Evolutionary conservation across 208 protist species (phyloP).

Genomic region (Trypanosoma conorhini): DNA sequence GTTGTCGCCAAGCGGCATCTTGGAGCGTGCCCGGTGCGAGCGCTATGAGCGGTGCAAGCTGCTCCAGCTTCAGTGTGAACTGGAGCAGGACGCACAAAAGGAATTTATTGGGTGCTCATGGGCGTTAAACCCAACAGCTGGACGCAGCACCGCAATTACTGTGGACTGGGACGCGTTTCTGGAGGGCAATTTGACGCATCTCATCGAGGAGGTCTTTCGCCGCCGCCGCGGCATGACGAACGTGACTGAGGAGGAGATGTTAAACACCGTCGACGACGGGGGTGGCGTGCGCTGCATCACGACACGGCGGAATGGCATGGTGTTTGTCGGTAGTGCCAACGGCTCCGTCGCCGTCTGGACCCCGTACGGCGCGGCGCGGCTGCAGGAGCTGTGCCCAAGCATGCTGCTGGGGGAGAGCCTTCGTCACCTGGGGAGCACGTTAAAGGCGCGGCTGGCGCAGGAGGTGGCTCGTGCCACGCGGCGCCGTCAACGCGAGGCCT

Average conservation of each 20-base stretch:
- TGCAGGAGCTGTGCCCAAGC: conserved; percentile 65
- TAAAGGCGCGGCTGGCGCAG: conserved; percentile 52
- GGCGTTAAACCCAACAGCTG: neutral
- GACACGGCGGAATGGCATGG: conserved; percentile 63
- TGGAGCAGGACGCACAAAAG: neutral
- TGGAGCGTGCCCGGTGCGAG: conserved; percentile 74
- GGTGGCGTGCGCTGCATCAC: conserved; percentile 42
- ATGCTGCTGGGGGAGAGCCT: conserved; percentile 45
- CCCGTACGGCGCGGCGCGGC: conserved; percentile 56
- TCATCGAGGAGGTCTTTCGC: conserved; percentile 44
- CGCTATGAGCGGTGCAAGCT: conserved; percentile 38
- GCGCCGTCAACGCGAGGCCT: conserved; percentile 42
- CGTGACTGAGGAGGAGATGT: conserved; percentile 23
- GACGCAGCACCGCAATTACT: conserved; percentile 13
- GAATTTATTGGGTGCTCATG: conserved; percentile 2
- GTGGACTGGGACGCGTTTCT: conserved; percentile 65
- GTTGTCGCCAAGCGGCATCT: conserved; percentile 50
- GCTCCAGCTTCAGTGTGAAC: conserved; percentile 12
- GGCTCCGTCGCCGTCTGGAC: conserved; percentile 73
- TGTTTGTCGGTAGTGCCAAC: conserved; percentile 67
- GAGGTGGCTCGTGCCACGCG: conserved; percentile 32
- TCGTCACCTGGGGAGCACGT: conserved; percentile 32
- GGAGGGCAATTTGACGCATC: conserved; percentile 50
- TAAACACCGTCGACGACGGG: conserved; percentile 3
- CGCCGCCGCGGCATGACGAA: conserved; percentile 32